Base-by-base conservation (phyloP, 306 rosid species). In the Benincasa hispida region DNA sequence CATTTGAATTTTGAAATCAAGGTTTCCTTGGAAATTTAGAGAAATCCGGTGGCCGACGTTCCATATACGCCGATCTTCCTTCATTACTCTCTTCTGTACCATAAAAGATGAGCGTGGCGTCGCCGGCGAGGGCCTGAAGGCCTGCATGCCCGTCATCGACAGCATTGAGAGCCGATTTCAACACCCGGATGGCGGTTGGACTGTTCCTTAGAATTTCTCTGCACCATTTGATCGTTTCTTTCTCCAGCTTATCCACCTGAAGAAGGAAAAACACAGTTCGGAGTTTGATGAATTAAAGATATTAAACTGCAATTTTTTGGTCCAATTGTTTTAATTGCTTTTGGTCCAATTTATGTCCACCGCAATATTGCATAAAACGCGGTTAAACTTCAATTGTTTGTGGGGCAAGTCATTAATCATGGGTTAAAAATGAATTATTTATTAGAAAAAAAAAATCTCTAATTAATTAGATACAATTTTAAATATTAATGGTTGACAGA, bases 101-200 rank as follows among this genome's bases (percentile, higher is more conserved):
- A 80, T 89, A 93, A 80, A 85, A 93, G 6, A 91, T 24, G 60
- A 89, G 89, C 0, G 97, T 93, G 78, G 96, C 92, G 82, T 93
- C 82, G 28, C 98, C 97, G 24, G 87, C 92, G 76, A 91, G 85
- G 79, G 83, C 92, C 96, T 91, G 96, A 55, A 93, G 96, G 59
- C 98, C 94, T 28, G 96, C 91, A 77, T 94, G 97, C 21, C 98
- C 97, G 35, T 94, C 97, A 74, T 91, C 97, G 25, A 89, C 95
- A 9, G 96, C 97, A 79, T 91, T 91, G 78, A 94, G 90, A 83
- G 97, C 90, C 18, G 92, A 86, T 81, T 94, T 90, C 69, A 94
- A 86, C 80, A 94, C 88, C 42, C 96, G 91, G 66, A 94, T 82
- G 15, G 98, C 95, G 17, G 96, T 91, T 28, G 97, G 97, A 78